Evolutionary conservation across 257 asterid species (phyloP).

Genomic region (Linderniella brevidens): DNA sequence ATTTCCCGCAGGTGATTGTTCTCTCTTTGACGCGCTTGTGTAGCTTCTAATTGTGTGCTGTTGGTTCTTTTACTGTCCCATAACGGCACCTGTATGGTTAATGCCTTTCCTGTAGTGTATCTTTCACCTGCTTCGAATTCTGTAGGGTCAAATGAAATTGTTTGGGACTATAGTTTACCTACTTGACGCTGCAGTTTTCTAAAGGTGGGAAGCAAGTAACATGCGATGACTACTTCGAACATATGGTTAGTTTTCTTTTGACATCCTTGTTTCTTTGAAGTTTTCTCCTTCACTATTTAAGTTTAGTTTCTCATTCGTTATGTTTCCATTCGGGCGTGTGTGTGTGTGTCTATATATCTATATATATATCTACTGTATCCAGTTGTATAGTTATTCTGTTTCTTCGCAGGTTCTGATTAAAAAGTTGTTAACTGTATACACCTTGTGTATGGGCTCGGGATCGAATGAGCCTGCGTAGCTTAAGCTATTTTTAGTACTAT

Average conservation of each 20-base stretch:
- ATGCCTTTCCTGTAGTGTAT: too few species aligned
- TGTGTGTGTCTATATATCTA: too few species aligned
- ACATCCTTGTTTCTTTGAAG: constrained; percentile 4
- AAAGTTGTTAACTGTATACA: neutral
- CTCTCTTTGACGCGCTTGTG: neutral
- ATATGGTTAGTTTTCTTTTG: constrained; percentile 45
- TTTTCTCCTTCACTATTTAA: constrained; percentile 3
- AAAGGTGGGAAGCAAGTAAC: constrained; percentile 77
- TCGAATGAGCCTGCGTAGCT: too few species aligned
- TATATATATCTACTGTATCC: too few species aligned
- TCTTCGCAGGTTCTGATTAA: too few species aligned
- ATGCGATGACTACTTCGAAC: constrained; percentile 79
- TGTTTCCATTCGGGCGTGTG: too few species aligned
- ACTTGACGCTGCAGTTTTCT: constrained; percentile 73
- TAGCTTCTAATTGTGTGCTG: neutral
- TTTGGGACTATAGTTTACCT: constrained; percentile 85
- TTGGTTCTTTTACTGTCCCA: too few species aligned
- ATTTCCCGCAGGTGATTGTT: constrained; percentile 61
- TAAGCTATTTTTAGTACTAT: too few species aligned
- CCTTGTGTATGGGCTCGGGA: neutral
- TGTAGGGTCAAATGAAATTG: constrained; percentile 86
- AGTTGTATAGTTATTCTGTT: too few species aligned
- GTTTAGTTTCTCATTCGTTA: too few species aligned
- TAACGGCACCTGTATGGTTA: too few species aligned
- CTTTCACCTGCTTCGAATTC: neutral